phyloP scores from a whole-genome alignment of 495 filamentous ascomycete species.

The Hypoxylon fuscum region DNA sequence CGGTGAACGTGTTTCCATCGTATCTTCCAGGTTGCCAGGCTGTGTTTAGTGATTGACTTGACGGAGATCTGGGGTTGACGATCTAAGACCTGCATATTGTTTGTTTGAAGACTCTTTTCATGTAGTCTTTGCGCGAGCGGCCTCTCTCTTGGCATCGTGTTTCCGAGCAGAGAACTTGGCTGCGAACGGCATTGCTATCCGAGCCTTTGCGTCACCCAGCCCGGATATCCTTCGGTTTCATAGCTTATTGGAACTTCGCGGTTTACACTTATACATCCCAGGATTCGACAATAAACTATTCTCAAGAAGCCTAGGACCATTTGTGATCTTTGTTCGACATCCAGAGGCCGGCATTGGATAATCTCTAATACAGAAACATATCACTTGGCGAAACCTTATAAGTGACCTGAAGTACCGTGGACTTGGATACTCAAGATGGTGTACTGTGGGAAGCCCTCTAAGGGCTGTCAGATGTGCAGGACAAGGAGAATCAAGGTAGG shows the following conservation, averaged over 20 bases:
- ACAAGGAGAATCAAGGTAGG: constrained; percentile 76
- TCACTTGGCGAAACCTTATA: neutral
- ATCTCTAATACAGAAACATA: too few species aligned
- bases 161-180: neutral
- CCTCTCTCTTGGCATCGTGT: neutral
- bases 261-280: neutral
- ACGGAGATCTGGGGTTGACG: constrained; percentile 10
- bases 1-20: neutral
- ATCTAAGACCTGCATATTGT: constrained; percentile 7
- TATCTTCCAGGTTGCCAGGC: constrained; percentile 7
- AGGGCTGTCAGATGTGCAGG: constrained; percentile 77
- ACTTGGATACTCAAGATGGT: constrained; percentile 61
- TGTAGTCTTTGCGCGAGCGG: neutral
- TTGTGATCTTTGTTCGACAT: too few species aligned
- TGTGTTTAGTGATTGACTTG: neutral
- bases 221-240: too few species aligned
- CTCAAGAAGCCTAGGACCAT: too few species aligned
- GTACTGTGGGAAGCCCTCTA: constrained; percentile 76
- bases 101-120: neutral
- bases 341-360: too few species aligned
- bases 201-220: neutral
- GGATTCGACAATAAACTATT: neutral
- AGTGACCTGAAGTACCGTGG: neutral
- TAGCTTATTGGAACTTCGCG: too few species aligned
- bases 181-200: neutral